A percentile compares a stretch with the other conserved stretches of the same genome.
These are phyloP conservation scores for Annulohypoxylon moriforme DNA, from an alignment of 495 filamentous ascomycete species.

Conservation along the genomic window DNA sequence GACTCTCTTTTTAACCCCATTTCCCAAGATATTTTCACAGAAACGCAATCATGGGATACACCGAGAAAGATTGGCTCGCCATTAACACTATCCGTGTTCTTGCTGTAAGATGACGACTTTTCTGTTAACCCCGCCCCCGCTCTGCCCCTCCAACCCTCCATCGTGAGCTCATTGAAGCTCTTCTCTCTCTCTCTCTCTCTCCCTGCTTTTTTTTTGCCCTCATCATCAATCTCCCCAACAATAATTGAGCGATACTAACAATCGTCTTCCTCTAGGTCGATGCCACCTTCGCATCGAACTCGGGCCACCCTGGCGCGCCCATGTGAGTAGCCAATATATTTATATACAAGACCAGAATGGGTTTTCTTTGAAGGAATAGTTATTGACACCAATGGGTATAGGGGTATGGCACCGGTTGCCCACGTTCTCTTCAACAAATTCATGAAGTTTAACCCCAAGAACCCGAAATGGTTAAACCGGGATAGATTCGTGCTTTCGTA, in stretches of 20 bases:
- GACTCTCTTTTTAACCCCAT: constrained; percentile 35
- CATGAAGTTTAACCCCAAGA: constrained; percentile 99
- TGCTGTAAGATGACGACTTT: constrained; percentile 74
- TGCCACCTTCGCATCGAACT: constrained; percentile 96
- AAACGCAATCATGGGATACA: constrained; percentile 84
- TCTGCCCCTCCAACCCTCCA: constrained; percentile 49
- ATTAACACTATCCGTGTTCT: constrained; percentile 98
- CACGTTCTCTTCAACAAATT: constrained; percentile 99
- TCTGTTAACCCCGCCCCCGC: constrained; percentile 60
- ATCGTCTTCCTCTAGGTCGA: constrained; percentile 75
- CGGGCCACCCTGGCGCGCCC: constrained; percentile 97
- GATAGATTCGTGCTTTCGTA: constrained; percentile 99
- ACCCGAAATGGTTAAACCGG: constrained; percentile 94
- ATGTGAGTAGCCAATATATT: constrained; percentile 65
- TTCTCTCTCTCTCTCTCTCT: constrained; percentile 15
- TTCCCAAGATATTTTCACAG: constrained; percentile 39
- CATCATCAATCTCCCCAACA: constrained; percentile 13
- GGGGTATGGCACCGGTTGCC: constrained; percentile 95
- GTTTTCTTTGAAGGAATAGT: not conserved
- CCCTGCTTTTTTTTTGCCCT: constrained; percentile 6
- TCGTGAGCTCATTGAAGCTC: constrained; percentile 39
- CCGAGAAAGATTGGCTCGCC: constrained; percentile 84
- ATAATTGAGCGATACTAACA: constrained; percentile 25
- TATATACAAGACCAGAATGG: constrained; percentile 2
- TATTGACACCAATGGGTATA: constrained; percentile 45